Conservation (phyloP, 257 asterid species). For the Gentiana macrophylla region DNA sequence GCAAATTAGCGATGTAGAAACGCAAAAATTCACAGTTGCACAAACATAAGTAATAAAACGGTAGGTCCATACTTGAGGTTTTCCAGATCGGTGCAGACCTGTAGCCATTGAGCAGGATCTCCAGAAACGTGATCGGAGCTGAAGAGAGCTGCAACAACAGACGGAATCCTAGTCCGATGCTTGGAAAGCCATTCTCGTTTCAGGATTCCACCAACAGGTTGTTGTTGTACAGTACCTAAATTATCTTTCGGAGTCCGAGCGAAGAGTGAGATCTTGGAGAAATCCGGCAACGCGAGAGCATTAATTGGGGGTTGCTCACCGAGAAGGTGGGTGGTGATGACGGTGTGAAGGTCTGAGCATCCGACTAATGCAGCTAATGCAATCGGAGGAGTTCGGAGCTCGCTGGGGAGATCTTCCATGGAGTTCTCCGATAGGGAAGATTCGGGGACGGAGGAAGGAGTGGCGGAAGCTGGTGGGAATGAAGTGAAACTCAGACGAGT, state of each 20-base stretch:
- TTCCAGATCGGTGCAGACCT: slow-evolving; percentile 93
- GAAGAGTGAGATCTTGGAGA: slow-evolving; percentile 73
- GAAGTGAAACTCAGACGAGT: too few species aligned
- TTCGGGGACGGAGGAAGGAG: too few species aligned
- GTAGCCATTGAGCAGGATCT: slow-evolving; percentile 95
- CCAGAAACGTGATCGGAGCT: slow-evolving; percentile 59
- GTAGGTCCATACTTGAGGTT: slow-evolving; percentile 53
- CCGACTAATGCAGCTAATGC: slow-evolving; percentile 67
- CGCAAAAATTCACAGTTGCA: not conserved
- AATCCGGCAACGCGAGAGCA: slow-evolving; percentile 88
- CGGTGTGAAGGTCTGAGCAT: slow-evolving; percentile 64
- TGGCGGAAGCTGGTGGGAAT: too few species aligned
- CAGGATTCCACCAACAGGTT: slow-evolving; percentile 46
- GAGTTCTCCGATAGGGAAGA: not conserved
- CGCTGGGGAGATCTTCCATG: slow-evolving; percentile 93
- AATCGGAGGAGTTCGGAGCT: slow-evolving; percentile 90
- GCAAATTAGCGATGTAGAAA: not conserved
- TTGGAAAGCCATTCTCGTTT: slow-evolving; percentile 78
- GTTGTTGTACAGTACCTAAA: slow-evolving; percentile 11
- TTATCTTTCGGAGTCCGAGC: slow-evolving; percentile 43
- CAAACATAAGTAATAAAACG: not conserved
- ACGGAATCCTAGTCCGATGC: slow-evolving; percentile 90
- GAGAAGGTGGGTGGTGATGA: slow-evolving; percentile 74
- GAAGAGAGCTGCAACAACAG: slow-evolving; percentile 77
- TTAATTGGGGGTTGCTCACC: slow-evolving; percentile 80